A percentile compares a stretch with the other conserved stretches of the same genome.
phyloP scores from a whole-genome alignment of 78 protist genomes.

The Neovahlkampfia damariscottae region DNA sequence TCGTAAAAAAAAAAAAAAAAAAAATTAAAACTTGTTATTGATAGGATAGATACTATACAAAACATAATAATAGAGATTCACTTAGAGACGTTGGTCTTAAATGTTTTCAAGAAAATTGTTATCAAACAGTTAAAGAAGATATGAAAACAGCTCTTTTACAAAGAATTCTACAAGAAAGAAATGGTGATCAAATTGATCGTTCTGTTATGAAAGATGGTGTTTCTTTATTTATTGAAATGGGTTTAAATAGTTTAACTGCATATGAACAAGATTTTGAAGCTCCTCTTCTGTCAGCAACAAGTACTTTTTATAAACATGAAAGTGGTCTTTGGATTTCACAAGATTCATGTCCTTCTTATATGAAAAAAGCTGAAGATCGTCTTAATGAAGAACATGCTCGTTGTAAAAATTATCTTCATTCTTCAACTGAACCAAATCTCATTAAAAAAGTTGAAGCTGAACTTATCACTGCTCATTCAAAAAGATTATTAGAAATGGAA shows the following conservation, averaged over 20 bases:
- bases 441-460: background rate
- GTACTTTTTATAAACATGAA: conserved; percentile 4
- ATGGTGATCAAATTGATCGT: conserved; percentile 9
- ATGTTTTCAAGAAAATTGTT: no score
- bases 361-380: conserved; percentile 13
- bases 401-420: background rate
- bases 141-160: background rate
- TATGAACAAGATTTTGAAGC: background rate
- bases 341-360: background rate
- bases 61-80: no score
- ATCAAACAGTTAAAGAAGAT: no score
- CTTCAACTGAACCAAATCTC: background rate
- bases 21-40: no score
- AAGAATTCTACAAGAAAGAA: background rate
- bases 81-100: no score
- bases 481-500: conserved; percentile 6
- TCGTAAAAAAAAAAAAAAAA: no score
- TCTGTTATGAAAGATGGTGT: background rate
- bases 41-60: no score
- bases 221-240: background rate
- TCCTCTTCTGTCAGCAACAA: conserved; percentile 8
- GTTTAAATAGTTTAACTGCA: background rate
- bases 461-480: conserved; percentile 8
- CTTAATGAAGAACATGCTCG: conserved; percentile 10
- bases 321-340: background rate